Base-by-base conservation (phyloP, 225 moss, liverwort and hornwort species). In the Rhytidiadelphus loreus region DNA sequence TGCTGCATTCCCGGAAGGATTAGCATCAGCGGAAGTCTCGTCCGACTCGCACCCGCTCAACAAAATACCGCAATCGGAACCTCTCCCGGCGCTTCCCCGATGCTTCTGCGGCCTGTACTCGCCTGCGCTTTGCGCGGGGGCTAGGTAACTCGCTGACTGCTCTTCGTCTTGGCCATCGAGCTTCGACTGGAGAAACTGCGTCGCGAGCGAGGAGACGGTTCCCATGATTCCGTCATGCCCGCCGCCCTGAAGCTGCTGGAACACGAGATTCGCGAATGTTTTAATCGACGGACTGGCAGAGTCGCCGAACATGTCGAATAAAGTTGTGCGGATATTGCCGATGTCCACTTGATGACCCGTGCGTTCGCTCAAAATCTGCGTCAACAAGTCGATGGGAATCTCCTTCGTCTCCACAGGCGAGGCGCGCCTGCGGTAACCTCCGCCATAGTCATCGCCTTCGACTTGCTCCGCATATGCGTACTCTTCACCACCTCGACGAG, bases 21-120 rank as follows among this genome's bases (percentile, higher is more conserved):
- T 97, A 26, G 98, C 98, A 41, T 98, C 98, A 13, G 98, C 97
- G 8, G 98, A 98, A 7, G 98, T 98, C 84, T 98, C 97, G 50
- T 94, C 89, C 10, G 96, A 92, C 91, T 94, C 91, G n/a, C 98
- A 98, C 12, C 97, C 98, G 41, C 97, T 97, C 57, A 98, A 48
- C 72, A 98, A 83, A 28, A 96, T 91, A 56, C 95, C 96, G 29
- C 90, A 86, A 41, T 96, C 98, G 16, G 88, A 43, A 63, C 68
- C 37, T 18, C 71, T 63, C 21, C 77, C 48, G 72, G 53, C 58
- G 61, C 92, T 87, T 77, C 93, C 77, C 74, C 95, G 82, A 32
- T 84, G 44, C 68, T 88, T 70, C 90, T 77, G 86, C 23, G 92
- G 83, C 26, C 83, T 84, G 79, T 92, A 95, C 70, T 91, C 83